A percentile compares a stretch with the other conserved stretches of the same genome.
phyloP scores from a whole-genome alignment of 2,329 filamentous ascomycete genomes.

The Zarea fungicola region DNA sequence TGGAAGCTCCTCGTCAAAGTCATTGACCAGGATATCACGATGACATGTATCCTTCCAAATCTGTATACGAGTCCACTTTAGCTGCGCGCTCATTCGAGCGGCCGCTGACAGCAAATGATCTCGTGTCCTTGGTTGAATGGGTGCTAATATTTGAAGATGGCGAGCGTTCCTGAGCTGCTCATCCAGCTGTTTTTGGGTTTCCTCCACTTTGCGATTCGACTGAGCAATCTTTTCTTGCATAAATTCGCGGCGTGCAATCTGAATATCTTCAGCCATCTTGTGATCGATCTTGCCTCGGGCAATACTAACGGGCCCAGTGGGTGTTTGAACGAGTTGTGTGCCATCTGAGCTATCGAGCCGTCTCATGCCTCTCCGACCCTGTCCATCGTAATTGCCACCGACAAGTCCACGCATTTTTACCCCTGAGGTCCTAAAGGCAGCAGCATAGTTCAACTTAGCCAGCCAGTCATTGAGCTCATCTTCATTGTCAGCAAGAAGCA shows the following conservation, averaged over 20 bases:
- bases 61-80: constrained; percentile 92
- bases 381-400: constrained; percentile 79
- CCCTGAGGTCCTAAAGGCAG: constrained; percentile 86
- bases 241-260: constrained; percentile 72
- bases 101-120: constrained; percentile 83
- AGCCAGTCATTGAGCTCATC: constrained; percentile 95
- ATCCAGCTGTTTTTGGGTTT: constrained; percentile 72
- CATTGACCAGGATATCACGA: constrained; percentile 77
- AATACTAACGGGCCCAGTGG: constrained; percentile 68
- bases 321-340: constrained; percentile 59
- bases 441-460: constrained; percentile 91
- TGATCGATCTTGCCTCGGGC: constrained; percentile 69
- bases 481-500: constrained; percentile 85
- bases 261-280: constrained; percentile 81
- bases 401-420: constrained; percentile 86
- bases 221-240: constrained; percentile 82
- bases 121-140: constrained; percentile 83
- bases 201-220: constrained; percentile 70
- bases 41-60: constrained; percentile 92
- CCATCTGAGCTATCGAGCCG: constrained; percentile 62
- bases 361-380: constrained; percentile 65
- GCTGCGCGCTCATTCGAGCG: constrained; percentile 74
- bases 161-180: constrained; percentile 80
- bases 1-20: constrained; percentile 70
- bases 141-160: constrained; percentile 82